Conservation (phyloP, 768 basidiomycete genomes). For the Collybia sordida region DNA sequence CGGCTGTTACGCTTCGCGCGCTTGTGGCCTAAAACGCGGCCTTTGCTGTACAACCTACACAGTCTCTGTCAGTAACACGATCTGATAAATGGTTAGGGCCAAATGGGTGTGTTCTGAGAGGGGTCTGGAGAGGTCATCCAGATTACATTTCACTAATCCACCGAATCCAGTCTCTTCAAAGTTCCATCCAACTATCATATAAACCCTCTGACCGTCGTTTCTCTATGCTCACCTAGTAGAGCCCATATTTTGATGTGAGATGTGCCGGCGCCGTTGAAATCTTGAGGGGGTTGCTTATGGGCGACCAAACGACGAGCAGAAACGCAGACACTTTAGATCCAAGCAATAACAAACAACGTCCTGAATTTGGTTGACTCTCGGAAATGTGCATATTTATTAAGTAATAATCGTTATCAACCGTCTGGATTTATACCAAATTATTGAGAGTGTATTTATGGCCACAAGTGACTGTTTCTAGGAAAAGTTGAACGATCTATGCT, state of each 20-base stretch:
- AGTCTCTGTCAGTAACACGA: background rate
- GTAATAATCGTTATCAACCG: background rate
- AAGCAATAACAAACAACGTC: conserved; percentile 29
- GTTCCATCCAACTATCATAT: conserved; percentile 9
- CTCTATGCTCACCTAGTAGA: conserved; percentile 69
- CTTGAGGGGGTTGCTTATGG: conserved; percentile 32
- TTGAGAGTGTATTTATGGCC: background rate
- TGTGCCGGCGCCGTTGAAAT: conserved; percentile 45
- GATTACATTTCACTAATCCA: conserved; percentile 41
- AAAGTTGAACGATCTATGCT: too few relatives aligned
- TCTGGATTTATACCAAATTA: background rate
- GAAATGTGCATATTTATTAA: background rate
- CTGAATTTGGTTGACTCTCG: background rate
- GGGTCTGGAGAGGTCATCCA: conserved; percentile 15
- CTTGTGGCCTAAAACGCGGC: conserved; percentile 97
- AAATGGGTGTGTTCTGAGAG: background rate
- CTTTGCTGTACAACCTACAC: conserved; percentile 89
- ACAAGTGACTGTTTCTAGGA: background rate
- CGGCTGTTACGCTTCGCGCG: conserved; percentile 95
- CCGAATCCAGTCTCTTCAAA: conserved; percentile 26
- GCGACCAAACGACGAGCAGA: conserved; percentile 21
- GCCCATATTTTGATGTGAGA: conserved; percentile 66
- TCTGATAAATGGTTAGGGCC: background rate
- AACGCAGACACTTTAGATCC: conserved; percentile 21
- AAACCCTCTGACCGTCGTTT: conserved; percentile 16